Percentiles rank a stretch among this genome's conserved stretches.
Conservation (phyloP, 257 asterid species). For the Solanum etuberosum region DNA sequence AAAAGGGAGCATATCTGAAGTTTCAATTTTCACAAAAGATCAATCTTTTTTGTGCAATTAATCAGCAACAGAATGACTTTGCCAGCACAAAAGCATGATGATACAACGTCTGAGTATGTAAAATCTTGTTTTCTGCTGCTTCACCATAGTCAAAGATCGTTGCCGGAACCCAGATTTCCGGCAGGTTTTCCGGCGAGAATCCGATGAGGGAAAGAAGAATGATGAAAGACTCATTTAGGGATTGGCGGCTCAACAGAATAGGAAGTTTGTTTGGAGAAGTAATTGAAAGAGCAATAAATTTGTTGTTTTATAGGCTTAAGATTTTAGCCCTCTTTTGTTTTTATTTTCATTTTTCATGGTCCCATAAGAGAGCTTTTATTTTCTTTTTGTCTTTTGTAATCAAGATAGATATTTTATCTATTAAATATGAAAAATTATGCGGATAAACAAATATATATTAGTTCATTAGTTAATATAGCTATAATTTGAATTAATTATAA, state of each 20-base stretch:
- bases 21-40: not conserved
- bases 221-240: not conserved
- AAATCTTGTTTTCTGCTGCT: conserved; percentile 26
- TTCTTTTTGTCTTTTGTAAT: not conserved
- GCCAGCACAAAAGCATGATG: conserved; percentile 33
- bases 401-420: not conserved
- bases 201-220: conserved; percentile 1
- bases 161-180: conserved; percentile 10
- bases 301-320: not conserved
- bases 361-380: not conserved
- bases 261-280: not conserved
- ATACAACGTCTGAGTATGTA: conserved; percentile 35
- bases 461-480: too few relatives aligned
- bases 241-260: not conserved
- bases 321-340: not conserved
- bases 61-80: conserved; percentile 15
- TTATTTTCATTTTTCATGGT: not conserved
- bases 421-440: not conserved
- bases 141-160: conserved; percentile 22
- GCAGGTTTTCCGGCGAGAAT: conserved; percentile 6
- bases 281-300: not conserved
- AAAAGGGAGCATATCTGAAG: too few relatives aligned
- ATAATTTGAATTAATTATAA: too few relatives aligned
- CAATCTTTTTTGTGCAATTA: not conserved
- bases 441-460: too few relatives aligned